Evolutionary conservation across 495 filamentous ascomycete genomes (phyloP), one percentile per base, ranked within the genome.

Genomic region (Podospora pseudopauciseta): DNA sequence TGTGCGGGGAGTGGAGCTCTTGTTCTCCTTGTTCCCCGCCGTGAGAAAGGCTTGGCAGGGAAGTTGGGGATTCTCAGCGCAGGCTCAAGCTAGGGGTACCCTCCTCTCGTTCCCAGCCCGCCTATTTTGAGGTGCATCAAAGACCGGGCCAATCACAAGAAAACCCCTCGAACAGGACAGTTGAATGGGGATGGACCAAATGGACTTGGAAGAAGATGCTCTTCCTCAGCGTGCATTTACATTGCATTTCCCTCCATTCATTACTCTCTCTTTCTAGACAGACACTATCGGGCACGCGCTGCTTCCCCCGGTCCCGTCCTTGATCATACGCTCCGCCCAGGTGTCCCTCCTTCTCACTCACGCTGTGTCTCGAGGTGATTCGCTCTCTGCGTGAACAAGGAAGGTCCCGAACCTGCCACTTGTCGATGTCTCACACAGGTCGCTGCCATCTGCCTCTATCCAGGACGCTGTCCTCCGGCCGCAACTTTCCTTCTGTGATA

Each of bases 401-500:
- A 39, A 39, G 34, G 34, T 57, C 54, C 20, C 5, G 20, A 57
- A 20, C 16, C 18, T 44, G 75, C 71, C 75, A 75, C 73, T 70
- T 76, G 74, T 73, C 71, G 67, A 64, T 76, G 73, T 75, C 73
- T 76, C 74, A 76, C 65, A 68, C 67, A 68, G 67, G 56, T 61
- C 67, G 68, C 72, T 72, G 68, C 54, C 70, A 68, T 68, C 66
- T 74, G 56, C 70, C 62, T 69, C 71, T 64, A 67, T 56, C 66
- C 60, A 9, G 26, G 23, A 18, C 16, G 16, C 30, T 63, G 61
- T 67, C 64, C 70, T 68, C 69, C 72, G 67, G 69, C 65, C 71
- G 64, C 68, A 69, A 73, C 55, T 66, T 72, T 65, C 72, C 65
- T 67, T 44, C 19, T 66, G 61, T 63, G 61, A 63, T 34, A 71